Conservation (phyloP, 139 green algal species). For the Chlamydomonas asymmetrica region DNA sequence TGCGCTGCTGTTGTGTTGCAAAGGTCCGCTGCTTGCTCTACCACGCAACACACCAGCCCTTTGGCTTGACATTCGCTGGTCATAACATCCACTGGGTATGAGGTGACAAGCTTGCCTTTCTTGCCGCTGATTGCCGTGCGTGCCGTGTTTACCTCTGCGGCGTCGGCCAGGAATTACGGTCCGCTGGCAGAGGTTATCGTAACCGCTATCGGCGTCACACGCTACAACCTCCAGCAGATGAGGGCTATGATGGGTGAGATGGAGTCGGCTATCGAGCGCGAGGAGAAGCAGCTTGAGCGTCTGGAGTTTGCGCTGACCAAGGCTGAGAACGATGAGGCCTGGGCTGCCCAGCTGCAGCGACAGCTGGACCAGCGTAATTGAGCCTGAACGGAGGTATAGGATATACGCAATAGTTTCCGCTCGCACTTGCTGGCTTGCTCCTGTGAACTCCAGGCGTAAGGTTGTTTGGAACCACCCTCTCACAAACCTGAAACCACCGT, state of each 20-base stretch:
- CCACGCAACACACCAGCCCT: not conserved
- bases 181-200: conserved; percentile 15
- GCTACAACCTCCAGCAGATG: conserved; percentile 6
- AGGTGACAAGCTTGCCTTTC: not conserved
- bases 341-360: no score
- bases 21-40: not conserved
- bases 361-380: no score
- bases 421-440: no score
- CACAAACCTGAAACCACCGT: no score
- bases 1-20: not conserved
- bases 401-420: no score
- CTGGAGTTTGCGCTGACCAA: conserved; percentile 32
- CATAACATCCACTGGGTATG: not conserved
- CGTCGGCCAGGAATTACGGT: not conserved
- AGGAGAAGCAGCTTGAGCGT: conserved; percentile 36
- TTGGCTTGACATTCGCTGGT: not conserved
- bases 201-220: conserved; percentile 3
- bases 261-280: conserved; percentile 25
- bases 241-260: conserved; percentile 18
- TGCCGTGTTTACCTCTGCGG: not conserved
- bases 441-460: no score
- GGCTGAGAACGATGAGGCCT: conserved; percentile 13
- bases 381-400: no score
- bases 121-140: not conserved
- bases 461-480: no score